Evolutionary conservation across 495 filamentous ascomycete species (phyloP), one percentile per base, ranked within the genome.

Genomic region (Trichoderma reesei): DNA sequence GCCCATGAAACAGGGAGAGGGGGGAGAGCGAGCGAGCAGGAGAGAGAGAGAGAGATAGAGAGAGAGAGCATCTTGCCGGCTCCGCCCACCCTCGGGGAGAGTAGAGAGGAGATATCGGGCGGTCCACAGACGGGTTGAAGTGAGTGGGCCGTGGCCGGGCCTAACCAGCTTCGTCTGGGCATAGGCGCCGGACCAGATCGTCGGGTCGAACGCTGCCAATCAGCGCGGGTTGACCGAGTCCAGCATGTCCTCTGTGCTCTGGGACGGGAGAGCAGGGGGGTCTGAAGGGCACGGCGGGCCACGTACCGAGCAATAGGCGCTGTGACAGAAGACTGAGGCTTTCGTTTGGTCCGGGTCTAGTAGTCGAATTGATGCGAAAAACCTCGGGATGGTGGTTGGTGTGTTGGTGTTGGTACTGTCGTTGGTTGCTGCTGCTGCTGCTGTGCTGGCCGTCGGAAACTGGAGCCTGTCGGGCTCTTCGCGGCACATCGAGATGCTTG

Each of bases 161-260:
- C 51, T 56, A 56, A 56, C 51, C 51, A 34, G 51, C 31, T 56
- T 34, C 13, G 51, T 56, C 20, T 31, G 14, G 18, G 51, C 51
- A 56, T 20, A 33, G 34, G 51, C 51, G 51, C 51, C 51, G 51
- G 51, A 56, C 51, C 51, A 56, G 51, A 56, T 56, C 51, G 51
- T 56, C 51, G 51, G 51, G 51, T 56, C 51, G 26, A 56, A 31
- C 26, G 11, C 51, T 56, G 26, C 51, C 51, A 56, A 56, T 56
- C 51, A 56, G 51, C 26, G 9, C 9, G 51, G 11, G 9, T 4
- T 8, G 44, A 48, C 16, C 18, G 4, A 26, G 26, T 26, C 26
- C 26, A 26, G 26, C 26, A 26, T 26, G 26, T 26, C 26, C 26
- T 26, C 26, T 26, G 16, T 9, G 44, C 26, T 26, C 44, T 48